These are phyloP conservation scores for Holtermanniella nyarrowii DNA, from an alignment of 768 basidiomycete genomes.

Conservation along the genomic window DNA sequence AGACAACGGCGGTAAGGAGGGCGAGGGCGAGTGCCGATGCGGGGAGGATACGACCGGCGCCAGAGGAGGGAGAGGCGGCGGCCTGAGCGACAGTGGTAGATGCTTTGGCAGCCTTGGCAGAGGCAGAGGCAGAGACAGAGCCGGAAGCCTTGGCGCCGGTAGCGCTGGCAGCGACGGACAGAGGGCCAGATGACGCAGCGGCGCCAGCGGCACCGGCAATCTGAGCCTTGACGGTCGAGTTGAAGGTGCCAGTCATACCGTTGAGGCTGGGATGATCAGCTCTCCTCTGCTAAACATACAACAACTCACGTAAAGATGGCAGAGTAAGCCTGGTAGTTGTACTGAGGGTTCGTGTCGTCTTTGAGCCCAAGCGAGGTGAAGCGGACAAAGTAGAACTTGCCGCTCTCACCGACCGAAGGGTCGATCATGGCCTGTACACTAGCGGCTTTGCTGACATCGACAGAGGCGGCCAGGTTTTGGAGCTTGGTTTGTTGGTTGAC, in stretches of 20 bases:
- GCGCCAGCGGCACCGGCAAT: constrained; percentile 56
- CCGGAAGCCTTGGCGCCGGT: too few species aligned
- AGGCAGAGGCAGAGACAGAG: neutral
- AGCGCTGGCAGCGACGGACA: neutral
- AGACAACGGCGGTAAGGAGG: neutral
- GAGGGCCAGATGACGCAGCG: constrained; percentile 1
- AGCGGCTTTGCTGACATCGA: constrained; percentile 36
- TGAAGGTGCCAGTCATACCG: constrained; percentile 66
- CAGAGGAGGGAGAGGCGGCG: neutral
- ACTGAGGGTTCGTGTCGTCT: constrained; percentile 50
- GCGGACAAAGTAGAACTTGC: constrained; percentile 55
- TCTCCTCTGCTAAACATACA: neutral
- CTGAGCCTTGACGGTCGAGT: constrained; percentile 47
- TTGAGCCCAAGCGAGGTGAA: constrained; percentile 53
- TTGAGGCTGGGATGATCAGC: constrained; percentile 45
- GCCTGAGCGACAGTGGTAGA: neutral
- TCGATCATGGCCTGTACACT: constrained; percentile 30
- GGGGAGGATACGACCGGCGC: neutral
- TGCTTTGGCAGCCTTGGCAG: neutral
- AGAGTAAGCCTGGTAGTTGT: constrained; percentile 62
- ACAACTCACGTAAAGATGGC: constrained; percentile 57
- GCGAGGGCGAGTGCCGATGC: neutral
- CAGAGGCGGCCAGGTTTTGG: constrained; percentile 34
- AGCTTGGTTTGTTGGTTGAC: constrained; percentile 31
- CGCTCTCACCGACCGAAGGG: constrained; percentile 30